Evolutionary conservation across 78 protist species (phyloP).

Genomic region (Tieghemostelium lacteum): DNA sequence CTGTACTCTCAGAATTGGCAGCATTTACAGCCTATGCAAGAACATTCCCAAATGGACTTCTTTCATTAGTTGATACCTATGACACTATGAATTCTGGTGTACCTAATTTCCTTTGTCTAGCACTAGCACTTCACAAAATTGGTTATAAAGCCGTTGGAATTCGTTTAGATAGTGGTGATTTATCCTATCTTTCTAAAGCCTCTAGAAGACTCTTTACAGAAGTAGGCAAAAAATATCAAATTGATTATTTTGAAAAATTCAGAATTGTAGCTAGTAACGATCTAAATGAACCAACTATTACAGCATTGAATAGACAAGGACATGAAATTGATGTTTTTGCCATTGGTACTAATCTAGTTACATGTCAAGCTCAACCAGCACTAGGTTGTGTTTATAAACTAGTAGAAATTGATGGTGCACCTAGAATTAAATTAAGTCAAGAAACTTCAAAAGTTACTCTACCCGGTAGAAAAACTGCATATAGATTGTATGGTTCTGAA

Average conservation of each 20-base stretch:
- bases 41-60: slow-evolving; percentile 92
- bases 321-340: slow-evolving; percentile 93
- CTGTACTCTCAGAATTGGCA: slow-evolving; percentile 90
- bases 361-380: slow-evolving; percentile 95
- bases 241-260: slow-evolving; percentile 58
- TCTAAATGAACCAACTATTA: slow-evolving; percentile 88
- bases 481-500: slow-evolving; percentile 78
- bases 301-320: slow-evolving; percentile 78
- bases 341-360: slow-evolving; percentile 95
- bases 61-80: slow-evolving; percentile 95
- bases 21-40: slow-evolving; percentile 96
- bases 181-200: slow-evolving; percentile 85
- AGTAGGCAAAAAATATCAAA: slow-evolving; percentile 20
- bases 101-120: slow-evolving; percentile 91
- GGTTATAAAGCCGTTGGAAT: slow-evolving; percentile 92
- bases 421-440: slow-evolving; percentile 92
- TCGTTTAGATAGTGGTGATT: slow-evolving; percentile 96
- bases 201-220: slow-evolving; percentile 53
- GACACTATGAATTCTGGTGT: slow-evolving; percentile 92
- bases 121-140: slow-evolving; percentile 82
- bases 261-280: slow-evolving; percentile 93
- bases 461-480: slow-evolving; percentile 87
- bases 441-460: slow-evolving; percentile 85
- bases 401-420: slow-evolving; percentile 85
- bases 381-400: slow-evolving; percentile 97